Percentiles rank a stretch among this genome's conserved stretches.
Evolutionary conservation across 208 protist genomes (phyloP).

Genomic region (Tetramitus jugosus): DNA sequence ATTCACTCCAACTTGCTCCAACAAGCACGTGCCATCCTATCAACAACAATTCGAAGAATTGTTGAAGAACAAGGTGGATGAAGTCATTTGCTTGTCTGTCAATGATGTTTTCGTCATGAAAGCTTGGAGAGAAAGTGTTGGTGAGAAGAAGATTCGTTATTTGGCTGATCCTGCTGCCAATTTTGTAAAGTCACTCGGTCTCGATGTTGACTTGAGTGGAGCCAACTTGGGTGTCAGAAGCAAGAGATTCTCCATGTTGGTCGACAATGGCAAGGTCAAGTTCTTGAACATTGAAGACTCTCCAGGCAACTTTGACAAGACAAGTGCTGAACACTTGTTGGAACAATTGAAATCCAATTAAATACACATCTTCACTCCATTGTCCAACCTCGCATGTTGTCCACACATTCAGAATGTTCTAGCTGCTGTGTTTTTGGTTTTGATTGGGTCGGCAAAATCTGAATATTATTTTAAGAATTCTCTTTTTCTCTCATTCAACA

Average conservation of each 20-base stretch:
- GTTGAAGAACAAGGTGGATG: neutral
- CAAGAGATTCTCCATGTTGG: slow-evolving; percentile 24
- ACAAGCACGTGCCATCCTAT: slow-evolving; percentile 9
- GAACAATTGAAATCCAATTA: neutral
- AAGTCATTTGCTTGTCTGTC: slow-evolving; percentile 6
- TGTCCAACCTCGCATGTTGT: too few species aligned
- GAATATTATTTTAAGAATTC: too few species aligned
- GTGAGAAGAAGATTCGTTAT: neutral
- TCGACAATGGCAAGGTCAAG: slow-evolving; percentile 29
- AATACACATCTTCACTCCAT: too few species aligned
- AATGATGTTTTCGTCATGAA: slow-evolving; percentile 32
- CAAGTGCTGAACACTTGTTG: neutral
- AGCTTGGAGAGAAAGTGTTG: slow-evolving; percentile 23
- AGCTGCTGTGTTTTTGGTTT: too few species aligned
- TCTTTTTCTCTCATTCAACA: too few species aligned
- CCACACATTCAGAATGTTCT: too few species aligned
- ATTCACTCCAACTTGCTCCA: slow-evolving; percentile 26
- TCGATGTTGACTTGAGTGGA: slow-evolving; percentile 17
- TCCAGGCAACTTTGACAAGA: neutral
- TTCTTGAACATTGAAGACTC: neutral
- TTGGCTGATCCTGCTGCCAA: slow-evolving; percentile 25
- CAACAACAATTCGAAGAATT: neutral
- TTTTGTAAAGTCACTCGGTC: slow-evolving; percentile 27
- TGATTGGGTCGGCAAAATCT: too few species aligned
- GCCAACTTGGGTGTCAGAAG: slow-evolving; percentile 27